phyloP scores from a whole-genome alignment of 2,329 filamentous ascomycete genomes.

The Pseudogymnoascus destructans region DNA sequence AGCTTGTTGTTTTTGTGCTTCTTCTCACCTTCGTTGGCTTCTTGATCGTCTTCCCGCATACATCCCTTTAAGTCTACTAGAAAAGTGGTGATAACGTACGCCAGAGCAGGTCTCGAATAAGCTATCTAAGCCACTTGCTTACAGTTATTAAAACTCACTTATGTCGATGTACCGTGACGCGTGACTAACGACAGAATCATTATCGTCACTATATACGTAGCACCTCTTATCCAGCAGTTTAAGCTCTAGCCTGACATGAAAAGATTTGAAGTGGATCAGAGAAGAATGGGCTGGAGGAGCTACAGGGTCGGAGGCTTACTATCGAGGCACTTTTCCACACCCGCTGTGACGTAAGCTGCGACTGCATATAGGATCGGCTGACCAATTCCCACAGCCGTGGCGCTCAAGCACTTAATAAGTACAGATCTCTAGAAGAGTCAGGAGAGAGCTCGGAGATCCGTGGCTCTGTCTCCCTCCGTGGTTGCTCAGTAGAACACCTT shows the following conservation, averaged over 20 bases:
- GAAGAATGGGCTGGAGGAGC: constrained; percentile 28
- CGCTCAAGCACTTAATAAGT: constrained; percentile 9
- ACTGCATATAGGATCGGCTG: constrained; percentile 12
- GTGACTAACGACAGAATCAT: background rate
- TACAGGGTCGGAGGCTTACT: background rate
- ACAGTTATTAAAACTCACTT: background rate
- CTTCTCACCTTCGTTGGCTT: background rate
- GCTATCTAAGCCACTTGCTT: background rate
- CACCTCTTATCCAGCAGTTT: background rate
- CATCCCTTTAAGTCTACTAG: background rate
- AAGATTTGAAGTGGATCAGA: constrained; percentile 40
- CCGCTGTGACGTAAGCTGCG: constrained; percentile 8
- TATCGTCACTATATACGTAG: background rate
- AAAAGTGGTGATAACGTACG: background rate
- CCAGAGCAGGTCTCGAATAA: background rate
- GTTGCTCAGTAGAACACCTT: constrained; percentile 44
- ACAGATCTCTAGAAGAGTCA: constrained; percentile 11
- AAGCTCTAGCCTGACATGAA: constrained; percentile 35
- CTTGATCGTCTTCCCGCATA: background rate
- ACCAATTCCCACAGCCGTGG: constrained; percentile 13
- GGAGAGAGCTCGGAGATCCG: background rate
- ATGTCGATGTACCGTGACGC: background rate
- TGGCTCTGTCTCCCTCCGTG: constrained; percentile 39
- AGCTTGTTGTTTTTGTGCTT: background rate
- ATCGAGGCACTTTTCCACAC: constrained; percentile 10